Conservation (phyloP, 495 filamentous ascomycete genomes). For the Neurospora sp. region DNA sequence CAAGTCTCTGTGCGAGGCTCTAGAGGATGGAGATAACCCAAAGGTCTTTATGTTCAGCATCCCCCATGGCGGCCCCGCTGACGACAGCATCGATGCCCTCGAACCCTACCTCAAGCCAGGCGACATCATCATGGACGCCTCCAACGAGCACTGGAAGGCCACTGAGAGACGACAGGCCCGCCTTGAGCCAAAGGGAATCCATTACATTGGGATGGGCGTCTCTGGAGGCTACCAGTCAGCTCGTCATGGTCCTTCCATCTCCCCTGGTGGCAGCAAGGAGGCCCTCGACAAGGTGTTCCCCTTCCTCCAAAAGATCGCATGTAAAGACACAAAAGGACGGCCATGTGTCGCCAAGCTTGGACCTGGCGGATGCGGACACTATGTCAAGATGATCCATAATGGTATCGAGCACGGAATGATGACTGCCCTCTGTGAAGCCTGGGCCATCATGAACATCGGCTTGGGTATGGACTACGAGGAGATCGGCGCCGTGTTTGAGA, state of each 20-base stretch:
- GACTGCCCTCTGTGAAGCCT: constrained; percentile 45
- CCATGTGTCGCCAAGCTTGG: constrained; percentile 56
- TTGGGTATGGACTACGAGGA: constrained; percentile 53
- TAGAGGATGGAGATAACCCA: neutral
- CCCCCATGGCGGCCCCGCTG: constrained; percentile 58
- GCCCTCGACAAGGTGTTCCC: constrained; percentile 22
- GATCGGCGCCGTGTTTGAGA: constrained; percentile 48
- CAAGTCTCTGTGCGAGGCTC: neutral
- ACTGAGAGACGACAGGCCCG: constrained; percentile 55
- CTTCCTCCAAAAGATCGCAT: constrained; percentile 46
- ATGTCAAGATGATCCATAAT: constrained; percentile 73
- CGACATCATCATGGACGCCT: constrained; percentile 64
- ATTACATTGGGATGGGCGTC: constrained; percentile 42
- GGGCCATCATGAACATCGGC: constrained; percentile 51
- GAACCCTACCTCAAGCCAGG: constrained; percentile 45
- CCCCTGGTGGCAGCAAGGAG: constrained; percentile 29
- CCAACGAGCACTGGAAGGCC: constrained; percentile 61
- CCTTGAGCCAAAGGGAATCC: constrained; percentile 24
- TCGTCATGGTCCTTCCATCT: constrained; percentile 30
- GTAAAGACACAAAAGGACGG: constrained; percentile 46
- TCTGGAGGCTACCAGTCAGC: constrained; percentile 52
- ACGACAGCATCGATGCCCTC: constrained; percentile 52
- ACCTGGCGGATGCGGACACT: constrained; percentile 56
- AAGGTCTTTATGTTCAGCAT: constrained; percentile 52
- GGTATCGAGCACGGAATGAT: constrained; percentile 66